phyloP scores from a whole-genome alignment of 352 stramenopile species.

The Halophytophthora batemanensis region DNA sequence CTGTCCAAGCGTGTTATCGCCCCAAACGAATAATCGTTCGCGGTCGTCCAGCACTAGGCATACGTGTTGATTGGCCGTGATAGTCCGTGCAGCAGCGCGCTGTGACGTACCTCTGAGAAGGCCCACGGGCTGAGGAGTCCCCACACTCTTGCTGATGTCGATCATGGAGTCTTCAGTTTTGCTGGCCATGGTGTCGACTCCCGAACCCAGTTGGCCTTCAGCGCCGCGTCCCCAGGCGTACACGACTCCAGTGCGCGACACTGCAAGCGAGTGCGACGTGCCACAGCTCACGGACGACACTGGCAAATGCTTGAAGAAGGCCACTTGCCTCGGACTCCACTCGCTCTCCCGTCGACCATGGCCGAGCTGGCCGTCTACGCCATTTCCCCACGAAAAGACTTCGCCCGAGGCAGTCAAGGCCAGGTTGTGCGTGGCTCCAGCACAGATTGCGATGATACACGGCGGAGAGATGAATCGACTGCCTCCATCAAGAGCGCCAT shows the following conservation, averaged over 20 bases:
- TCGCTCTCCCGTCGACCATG: constrained; percentile 47
- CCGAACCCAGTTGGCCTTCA: constrained; percentile 49
- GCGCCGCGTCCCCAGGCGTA: constrained; percentile 55
- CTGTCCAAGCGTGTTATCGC: constrained; percentile 38
- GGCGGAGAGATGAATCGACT: constrained; percentile 26
- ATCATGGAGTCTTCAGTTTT: constrained; percentile 2
- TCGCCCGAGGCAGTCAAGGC: constrained; percentile 47
- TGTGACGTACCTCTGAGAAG: constrained; percentile 17
- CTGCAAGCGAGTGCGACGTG: constrained; percentile 40
- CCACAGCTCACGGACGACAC: constrained; percentile 35
- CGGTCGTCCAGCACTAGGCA: constrained; percentile 45
- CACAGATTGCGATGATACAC: constrained; percentile 37
- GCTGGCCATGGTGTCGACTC: constrained; percentile 1
- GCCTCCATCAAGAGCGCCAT: constrained; percentile 12
- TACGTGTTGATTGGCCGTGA: constrained; percentile 30
- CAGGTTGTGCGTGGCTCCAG: constrained; percentile 47
- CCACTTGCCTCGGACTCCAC: constrained; percentile 53
- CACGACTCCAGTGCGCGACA: constrained; percentile 42
- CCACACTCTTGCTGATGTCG: constrained; percentile 9
- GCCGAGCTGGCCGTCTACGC: constrained; percentile 54
- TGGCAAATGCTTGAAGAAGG: constrained; percentile 36
- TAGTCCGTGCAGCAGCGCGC: constrained; percentile 30
- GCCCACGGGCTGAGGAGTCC: constrained; percentile 11
- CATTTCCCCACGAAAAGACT: constrained; percentile 67
- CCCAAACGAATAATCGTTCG: constrained; percentile 48